Evolutionary conservation across 306 rosid genomes (phyloP), one percentile per base, ranked within the genome.

Genomic region (Hippophae tibetana): DNA sequence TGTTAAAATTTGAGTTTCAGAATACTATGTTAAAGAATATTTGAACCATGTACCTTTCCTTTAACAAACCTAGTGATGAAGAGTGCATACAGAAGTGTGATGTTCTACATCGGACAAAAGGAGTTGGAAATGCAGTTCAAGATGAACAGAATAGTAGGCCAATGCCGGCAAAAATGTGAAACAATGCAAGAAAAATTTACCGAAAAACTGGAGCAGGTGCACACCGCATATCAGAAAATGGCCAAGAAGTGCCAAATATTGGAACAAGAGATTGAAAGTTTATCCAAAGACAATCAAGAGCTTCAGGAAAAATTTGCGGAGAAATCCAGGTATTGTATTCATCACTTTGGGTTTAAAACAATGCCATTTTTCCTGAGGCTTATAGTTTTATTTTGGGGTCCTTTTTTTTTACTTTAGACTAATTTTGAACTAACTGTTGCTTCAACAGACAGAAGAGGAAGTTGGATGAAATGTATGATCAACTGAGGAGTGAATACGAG

Each of bases 391-490:
- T 31, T 74, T 52, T 69, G 49, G 61, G 10, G 52, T 57, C 50
- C 57, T 72, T 51, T 60, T 64, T 43, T 53, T 52, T 18, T 18
- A 18, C 23, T 18, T 18, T 18, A 1, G 38, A 31, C 38, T 53
- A 40, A 60, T 56, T 18, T 18, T 7, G 47, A 49, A 54, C 23
- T 46, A 42, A 51, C 31, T 62, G 14, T 58, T 76, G 51, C 54
- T 51, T 60, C 74, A 57, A 56, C 85, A 93, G 99, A 81, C 99
- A 93, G 79, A 93, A 93, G 93, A 88, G 99, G 75, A 93, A 93
- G 79, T 74, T 93, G 65, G 99, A 93, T 72, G 99, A 93, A 80
- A 86, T 93, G 99, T 93, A 93, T 70, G 99, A 93, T 67, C 99
- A 93, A 63, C 70, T 88, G 72, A 84, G 99, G 71, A 76, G 76